Evolutionary conservation across 192 early-diverging fungal genomes (phyloP).

Genomic region (Irineochytrium annulatum): DNA sequence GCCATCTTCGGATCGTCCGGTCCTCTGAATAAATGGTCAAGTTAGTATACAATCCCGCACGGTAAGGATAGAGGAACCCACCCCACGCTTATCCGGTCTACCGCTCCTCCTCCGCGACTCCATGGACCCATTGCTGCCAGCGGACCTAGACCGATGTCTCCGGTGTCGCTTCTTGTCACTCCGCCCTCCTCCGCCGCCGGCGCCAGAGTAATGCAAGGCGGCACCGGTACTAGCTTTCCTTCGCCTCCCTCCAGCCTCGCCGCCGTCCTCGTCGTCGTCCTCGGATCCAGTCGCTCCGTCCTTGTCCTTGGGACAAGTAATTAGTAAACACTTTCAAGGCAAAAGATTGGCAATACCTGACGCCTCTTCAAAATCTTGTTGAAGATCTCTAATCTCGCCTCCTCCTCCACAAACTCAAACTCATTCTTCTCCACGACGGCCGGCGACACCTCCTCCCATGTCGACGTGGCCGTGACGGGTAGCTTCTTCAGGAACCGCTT

Average conservation of each 20-base stretch:
- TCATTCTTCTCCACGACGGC: slow-evolving; percentile 51
- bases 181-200: background rate
- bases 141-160: slow-evolving; percentile 30
- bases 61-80: slow-evolving; percentile 14
- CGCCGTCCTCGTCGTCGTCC: slow-evolving; percentile 62
- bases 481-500: slow-evolving; percentile 69
- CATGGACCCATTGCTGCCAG: slow-evolving; percentile 14
- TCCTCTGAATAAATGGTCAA: no score
- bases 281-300: slow-evolving; percentile 36
- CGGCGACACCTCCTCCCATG: slow-evolving; percentile 64
- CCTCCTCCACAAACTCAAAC: slow-evolving; percentile 65
- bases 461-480: slow-evolving; percentile 49
- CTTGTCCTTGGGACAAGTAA: slow-evolving; percentile 16
- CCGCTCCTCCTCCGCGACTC: background rate
- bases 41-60: slow-evolving; percentile 1
- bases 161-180: slow-evolving; percentile 29
- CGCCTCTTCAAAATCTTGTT: slow-evolving; percentile 63
- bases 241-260: slow-evolving; percentile 52
- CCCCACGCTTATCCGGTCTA: background rate
- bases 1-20: slow-evolving; percentile 16
- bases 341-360: slow-evolving; percentile 34
- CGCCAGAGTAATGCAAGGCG: background rate
- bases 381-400: slow-evolving; percentile 66
- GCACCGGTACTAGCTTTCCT: slow-evolving; percentile 39
- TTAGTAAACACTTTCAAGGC: background rate